These are phyloP conservation scores for Dunaliella sp. DNA, from an alignment of 139 green algal genomes.

Conservation along the genomic window DNA sequence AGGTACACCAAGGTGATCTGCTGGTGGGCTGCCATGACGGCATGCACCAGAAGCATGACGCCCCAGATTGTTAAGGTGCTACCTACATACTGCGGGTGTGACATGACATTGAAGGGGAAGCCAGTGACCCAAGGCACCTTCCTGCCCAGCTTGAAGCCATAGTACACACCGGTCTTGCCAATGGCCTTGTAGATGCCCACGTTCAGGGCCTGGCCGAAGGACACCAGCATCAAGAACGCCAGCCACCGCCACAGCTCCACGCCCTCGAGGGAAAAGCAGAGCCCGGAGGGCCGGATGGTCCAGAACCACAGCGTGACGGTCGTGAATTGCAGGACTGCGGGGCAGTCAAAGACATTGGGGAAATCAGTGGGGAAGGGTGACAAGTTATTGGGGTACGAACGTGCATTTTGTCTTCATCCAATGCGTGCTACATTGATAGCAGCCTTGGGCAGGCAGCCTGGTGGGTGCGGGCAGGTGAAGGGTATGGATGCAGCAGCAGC, in stretches of 20 bases:
- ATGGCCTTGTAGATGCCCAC: slow-evolving; percentile 70
- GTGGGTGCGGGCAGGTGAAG: too few species aligned
- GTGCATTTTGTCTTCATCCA: too few species aligned
- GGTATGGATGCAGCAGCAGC: too few species aligned
- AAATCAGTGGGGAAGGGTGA: too few species aligned
- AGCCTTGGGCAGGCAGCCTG: too few species aligned
- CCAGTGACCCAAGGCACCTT: slow-evolving; percentile 65
- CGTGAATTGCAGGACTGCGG: slow-evolving; percentile 52
- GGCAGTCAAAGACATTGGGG: too few species aligned
- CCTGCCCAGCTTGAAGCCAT: slow-evolving; percentile 73
- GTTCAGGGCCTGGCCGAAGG: slow-evolving; percentile 67
- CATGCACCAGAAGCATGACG: not conserved
- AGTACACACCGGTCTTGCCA: slow-evolving; percentile 79
- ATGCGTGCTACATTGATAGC: too few species aligned
- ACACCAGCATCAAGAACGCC: slow-evolving; percentile 17
- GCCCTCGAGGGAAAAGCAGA: slow-evolving; percentile 34
- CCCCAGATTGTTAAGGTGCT: slow-evolving; percentile 19
- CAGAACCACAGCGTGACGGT: slow-evolving; percentile 47
- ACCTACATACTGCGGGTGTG: slow-evolving; percentile 82
- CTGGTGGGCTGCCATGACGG: not conserved
- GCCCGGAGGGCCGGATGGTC: slow-evolving; percentile 25
- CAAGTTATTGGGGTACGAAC: too few species aligned
- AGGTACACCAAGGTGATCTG: not conserved
- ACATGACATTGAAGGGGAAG: slow-evolving; percentile 77
- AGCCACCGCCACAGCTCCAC: slow-evolving; percentile 22